phyloP scores from a whole-genome alignment of 2,329 filamentous ascomycete species.

The Colletotrichum salicis region DNA sequence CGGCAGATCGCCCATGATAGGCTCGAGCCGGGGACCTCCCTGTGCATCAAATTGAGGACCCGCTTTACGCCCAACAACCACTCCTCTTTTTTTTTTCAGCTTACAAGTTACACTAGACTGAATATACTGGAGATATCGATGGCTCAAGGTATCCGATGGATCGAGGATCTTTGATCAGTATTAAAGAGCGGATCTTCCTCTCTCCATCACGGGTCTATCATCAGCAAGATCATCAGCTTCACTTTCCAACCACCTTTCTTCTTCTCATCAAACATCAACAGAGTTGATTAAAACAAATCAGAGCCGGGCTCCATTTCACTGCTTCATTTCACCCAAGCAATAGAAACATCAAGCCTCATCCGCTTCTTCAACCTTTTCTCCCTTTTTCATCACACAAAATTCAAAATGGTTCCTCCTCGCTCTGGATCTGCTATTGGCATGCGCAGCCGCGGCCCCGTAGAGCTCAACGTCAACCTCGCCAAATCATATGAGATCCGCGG shows the following conservation, averaged over 20 bases:
- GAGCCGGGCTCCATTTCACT: constrained; percentile 27
- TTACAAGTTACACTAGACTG: background rate
- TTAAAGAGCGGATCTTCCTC: constrained; percentile 35
- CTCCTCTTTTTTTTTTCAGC: background rate
- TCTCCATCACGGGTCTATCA: background rate
- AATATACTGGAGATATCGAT: constrained; percentile 21
- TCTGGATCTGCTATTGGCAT: constrained; percentile 32
- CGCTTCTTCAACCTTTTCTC: background rate
- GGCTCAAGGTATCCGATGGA: background rate
- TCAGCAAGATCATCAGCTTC: constrained; percentile 25
- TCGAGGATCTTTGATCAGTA: constrained; percentile 13
- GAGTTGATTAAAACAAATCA: constrained; percentile 21
- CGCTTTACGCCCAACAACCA: constrained; percentile 27
- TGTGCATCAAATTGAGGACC: constrained; percentile 25
- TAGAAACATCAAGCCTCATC: background rate
- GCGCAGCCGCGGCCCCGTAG: constrained; percentile 33
- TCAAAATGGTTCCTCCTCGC: constrained; percentile 33
- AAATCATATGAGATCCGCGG: constrained; percentile 32
- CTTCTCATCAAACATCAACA: constrained; percentile 30
- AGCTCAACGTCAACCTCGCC: constrained; percentile 31
- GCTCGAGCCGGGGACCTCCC: constrained; percentile 12
- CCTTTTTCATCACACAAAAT: background rate
- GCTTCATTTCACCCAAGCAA: constrained; percentile 10
- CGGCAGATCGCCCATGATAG: constrained; percentile 21
- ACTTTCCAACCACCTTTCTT: constrained; percentile 1